Conservation (phyloP, 805 yeast species). For the Candida ipomoeae region DNA sequence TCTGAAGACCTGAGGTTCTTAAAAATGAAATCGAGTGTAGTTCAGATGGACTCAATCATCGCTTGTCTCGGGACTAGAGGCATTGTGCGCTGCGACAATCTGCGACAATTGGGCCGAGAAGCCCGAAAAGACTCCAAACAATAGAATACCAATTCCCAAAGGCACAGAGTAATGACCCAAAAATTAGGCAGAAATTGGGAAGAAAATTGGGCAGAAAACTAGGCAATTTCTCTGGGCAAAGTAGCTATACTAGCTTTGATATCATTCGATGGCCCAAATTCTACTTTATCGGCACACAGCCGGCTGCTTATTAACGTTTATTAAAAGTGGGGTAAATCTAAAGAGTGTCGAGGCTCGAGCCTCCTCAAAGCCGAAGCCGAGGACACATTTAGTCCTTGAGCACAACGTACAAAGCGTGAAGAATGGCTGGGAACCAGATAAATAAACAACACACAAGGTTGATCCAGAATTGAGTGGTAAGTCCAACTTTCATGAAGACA, state of each 20-base stretch:
- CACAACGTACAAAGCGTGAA: conserved; percentile 69
- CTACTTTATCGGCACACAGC: neutral
- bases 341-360: neutral
- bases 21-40: no score
- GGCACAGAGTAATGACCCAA: no score
- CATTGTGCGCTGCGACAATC: neutral
- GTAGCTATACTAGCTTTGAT: neutral
- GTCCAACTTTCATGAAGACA: conserved; percentile 66
- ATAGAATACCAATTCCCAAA: no score
- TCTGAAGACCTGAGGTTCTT: no score
- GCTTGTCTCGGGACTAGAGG: neutral
- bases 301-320: neutral
- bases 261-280: neutral
- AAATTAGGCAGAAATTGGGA: no score
- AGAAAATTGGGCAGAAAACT: neutral
- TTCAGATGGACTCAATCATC: neutral
- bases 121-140: neutral
- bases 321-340: neutral
- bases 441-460: conserved; percentile 60
- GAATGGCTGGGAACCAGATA: conserved; percentile 75
- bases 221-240: neutral
- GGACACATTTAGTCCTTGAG: conserved; percentile 17
- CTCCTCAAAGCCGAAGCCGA: neutral
- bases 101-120: neutral
- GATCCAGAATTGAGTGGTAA: conserved; percentile 59